phyloP scores from a whole-genome alignment of 495 filamentous ascomycete genomes.

The Aspergillus campestris region DNA sequence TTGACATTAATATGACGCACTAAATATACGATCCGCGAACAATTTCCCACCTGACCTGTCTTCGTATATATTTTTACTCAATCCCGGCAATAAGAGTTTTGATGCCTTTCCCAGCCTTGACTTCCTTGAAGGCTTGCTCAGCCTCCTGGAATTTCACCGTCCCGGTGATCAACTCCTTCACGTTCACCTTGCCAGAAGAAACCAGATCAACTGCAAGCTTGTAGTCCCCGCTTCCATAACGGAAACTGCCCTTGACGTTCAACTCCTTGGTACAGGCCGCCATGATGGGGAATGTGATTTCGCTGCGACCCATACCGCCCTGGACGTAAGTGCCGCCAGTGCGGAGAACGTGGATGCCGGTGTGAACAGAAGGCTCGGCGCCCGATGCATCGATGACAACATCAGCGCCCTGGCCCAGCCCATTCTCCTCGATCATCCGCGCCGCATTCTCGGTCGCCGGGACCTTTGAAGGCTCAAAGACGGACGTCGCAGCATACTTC shows the following conservation, averaged over 20 bases:
- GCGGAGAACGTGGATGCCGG: constrained; percentile 43
- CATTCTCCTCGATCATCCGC: constrained; percentile 35
- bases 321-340: constrained; percentile 52
- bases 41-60: no score
- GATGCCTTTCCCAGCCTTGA: constrained; percentile 41
- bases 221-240: constrained; percentile 49
- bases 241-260: constrained; percentile 44
- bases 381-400: constrained; percentile 51
- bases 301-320: constrained; percentile 50
- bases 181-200: constrained; percentile 42
- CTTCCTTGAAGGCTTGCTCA: constrained; percentile 40
- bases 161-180: constrained; percentile 43
- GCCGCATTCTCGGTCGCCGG: constrained; percentile 31
- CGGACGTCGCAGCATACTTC: constrained; percentile 35
- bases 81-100: constrained; percentile 39
- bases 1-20: no score
- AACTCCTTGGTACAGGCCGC: constrained; percentile 46
- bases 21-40: no score
- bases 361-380: constrained; percentile 44
- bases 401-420: constrained; percentile 42
- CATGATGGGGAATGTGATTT: constrained; percentile 50
- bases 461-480: constrained; percentile 32
- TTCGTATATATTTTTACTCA: constrained; percentile 4
- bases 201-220: constrained; percentile 45
- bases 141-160: constrained; percentile 46